Evolutionary conservation across 257 asterid species (phyloP).

Genomic region (Capsicum rhomboideum): DNA sequence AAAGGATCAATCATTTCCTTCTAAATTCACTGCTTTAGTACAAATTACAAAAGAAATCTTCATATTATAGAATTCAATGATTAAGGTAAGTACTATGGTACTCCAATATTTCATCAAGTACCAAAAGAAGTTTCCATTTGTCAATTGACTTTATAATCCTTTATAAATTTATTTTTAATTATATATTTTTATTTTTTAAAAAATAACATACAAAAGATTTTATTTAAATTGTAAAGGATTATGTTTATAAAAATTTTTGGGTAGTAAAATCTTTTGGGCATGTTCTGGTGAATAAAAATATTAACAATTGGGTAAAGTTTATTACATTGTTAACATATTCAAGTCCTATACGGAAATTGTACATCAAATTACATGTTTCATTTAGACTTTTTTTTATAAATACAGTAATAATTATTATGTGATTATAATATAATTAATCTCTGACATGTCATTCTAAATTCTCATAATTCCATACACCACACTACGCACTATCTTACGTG

Average conservation of each 20-base stretch:
- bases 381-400: background rate
- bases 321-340: background rate
- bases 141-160: too few relatives aligned
- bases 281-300: background rate
- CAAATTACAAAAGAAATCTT: background rate
- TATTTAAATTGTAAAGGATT: too few relatives aligned
- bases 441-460: conserved; percentile 3
- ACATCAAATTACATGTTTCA: background rate
- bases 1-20: background rate
- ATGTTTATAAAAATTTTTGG: too few relatives aligned
- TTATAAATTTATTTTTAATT: too few relatives aligned
- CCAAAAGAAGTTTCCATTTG: background rate
- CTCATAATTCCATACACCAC: background rate
- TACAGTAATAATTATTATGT: background rate
- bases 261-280: too few relatives aligned
- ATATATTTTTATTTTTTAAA: too few relatives aligned
- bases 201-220: too few relatives aligned
- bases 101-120: background rate
- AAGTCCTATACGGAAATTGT: background rate
- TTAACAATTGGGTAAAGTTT: background rate
- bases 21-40: background rate
- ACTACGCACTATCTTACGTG: background rate
- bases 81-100: background rate
- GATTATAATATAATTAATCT: background rate
- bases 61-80: background rate